Evolutionary conservation across 2,329 filamentous ascomycete genomes (phyloP), one percentile per base, ranked within the genome.

Genomic region (Plectosphaerella cucumerina): DNA sequence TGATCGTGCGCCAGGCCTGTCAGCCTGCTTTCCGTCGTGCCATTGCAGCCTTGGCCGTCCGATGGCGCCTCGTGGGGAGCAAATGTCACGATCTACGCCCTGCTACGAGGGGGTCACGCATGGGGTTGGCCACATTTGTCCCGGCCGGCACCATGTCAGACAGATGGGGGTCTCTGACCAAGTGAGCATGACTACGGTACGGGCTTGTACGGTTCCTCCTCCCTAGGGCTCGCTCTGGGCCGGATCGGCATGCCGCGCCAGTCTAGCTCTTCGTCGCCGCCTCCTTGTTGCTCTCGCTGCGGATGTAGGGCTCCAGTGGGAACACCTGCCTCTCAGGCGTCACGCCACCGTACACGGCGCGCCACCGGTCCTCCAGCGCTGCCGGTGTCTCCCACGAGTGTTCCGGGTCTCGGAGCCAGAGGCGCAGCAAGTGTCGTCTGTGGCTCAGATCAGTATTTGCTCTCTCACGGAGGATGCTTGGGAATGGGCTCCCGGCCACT

Each of bases 321-420:
- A 85, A 79, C 0, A 82, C 74, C 34, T 78, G 70, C 11, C 70
- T 74, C 54, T 82, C 78, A 0, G 73, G 66, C 3, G 65, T 73
- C 3, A 84, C 72, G 4, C 70, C 75, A 1, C 72, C 68, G 56
- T 82, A 86, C 1, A 85, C 65, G 4, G 72, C 67, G 18, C 74
- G 69, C 78, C 80, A 86, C 9, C 74, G 67, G 5, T 62, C 63
- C 65, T 55, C 71, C 64, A 80, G 61, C 1, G 61, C 63, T 4
- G 64, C 61, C 0, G 76, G 76, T 0, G 72, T 76, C 54, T 72
- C 61, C 77, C 77, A 80, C 0, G 74, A 73, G 18, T 72, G 60
- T 51, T 78, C 74, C 0, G 70, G 67, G 34, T 80, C 75, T 1
- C 75, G 70, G 8, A 80, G 65, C 74, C 76, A 80, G 35, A 37